A percentile compares a stretch with the other conserved stretches of the same genome.
These are phyloP conservation scores for Colletotrichum filicis DNA, from an alignment of 2,329 filamentous ascomycete species.

Conservation along the genomic window DNA sequence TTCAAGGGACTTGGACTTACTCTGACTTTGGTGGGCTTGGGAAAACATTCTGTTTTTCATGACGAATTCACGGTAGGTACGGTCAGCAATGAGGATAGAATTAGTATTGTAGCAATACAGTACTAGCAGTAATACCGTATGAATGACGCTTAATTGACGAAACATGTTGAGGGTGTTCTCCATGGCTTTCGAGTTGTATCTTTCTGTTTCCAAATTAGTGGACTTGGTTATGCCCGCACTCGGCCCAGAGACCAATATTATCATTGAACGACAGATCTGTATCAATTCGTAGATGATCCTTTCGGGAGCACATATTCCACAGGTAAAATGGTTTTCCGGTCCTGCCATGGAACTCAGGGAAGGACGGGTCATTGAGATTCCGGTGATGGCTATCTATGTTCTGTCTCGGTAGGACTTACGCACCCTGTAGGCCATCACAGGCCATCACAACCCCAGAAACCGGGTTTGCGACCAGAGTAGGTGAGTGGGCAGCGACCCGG, in stretches of 20 bases:
- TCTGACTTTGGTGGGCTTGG: neutral
- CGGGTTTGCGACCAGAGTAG: too few species aligned
- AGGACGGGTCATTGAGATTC: neutral
- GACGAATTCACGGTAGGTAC: neutral
- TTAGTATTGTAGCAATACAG: neutral
- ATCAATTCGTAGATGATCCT: neutral
- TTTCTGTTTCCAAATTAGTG: neutral
- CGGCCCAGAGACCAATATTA: neutral
- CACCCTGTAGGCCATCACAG: neutral
- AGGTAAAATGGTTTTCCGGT: neutral
- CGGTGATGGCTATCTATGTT: neutral
- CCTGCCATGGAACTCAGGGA: neutral
- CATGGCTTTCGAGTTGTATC: neutral
- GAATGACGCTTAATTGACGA: neutral
- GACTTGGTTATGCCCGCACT: neutral
- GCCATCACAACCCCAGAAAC: too few species aligned
- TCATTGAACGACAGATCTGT: neutral
- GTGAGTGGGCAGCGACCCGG: too few species aligned
- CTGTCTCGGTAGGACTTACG: neutral
- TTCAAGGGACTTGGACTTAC: neutral
- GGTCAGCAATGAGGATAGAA: neutral
- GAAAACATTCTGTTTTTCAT: neutral
- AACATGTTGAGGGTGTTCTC: neutral
- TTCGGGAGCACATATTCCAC: neutral
- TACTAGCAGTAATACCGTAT: neutral